These are phyloP conservation scores for Aspergillus unguis DNA, from an alignment of 2,329 filamentous ascomycete genomes.

Conservation along the genomic window DNA sequence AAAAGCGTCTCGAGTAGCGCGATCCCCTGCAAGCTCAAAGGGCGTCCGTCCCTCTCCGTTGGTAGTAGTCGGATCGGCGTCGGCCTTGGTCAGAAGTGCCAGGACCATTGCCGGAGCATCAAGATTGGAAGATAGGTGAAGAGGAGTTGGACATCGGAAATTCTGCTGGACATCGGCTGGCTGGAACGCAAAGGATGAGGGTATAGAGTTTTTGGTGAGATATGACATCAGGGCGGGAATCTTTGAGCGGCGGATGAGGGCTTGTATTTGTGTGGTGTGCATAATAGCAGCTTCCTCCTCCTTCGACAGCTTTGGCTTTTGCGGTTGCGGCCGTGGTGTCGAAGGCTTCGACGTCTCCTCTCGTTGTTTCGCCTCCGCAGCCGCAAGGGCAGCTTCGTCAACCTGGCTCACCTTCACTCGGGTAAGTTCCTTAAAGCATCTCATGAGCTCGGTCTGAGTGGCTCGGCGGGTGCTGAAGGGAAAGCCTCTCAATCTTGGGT, in stretches of 20 bases:
- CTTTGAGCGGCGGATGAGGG: conserved; percentile 84
- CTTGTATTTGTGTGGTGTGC: conserved; percentile 85
- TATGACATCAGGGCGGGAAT: conserved; percentile 83
- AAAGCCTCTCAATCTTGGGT: conserved; percentile 77
- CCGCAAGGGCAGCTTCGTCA: conserved; percentile 61
- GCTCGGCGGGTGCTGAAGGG: conserved; percentile 90
- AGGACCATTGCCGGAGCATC: conserved; percentile 74
- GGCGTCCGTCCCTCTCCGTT: conserved; percentile 78
- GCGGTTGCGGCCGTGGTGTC: conserved; percentile 31
- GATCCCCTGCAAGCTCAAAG: conserved; percentile 84
- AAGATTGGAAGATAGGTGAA: conserved; percentile 81
- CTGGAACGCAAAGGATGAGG: conserved; percentile 70
- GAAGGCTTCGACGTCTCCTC: conserved; percentile 37
- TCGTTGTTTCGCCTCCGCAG: conserved; percentile 46
- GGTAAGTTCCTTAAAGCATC: conserved; percentile 89
- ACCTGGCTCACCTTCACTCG: conserved; percentile 80
- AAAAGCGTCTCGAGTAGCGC: conserved; percentile 84
- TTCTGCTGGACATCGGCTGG: conserved; percentile 65
- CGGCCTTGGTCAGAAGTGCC: conserved; percentile 71
- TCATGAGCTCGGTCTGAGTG: conserved; percentile 91
- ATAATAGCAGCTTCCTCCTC: conserved; percentile 78
- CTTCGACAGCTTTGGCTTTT: conserved; percentile 64
- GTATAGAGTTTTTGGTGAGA: conserved; percentile 69
- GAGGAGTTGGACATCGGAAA: conserved; percentile 74
- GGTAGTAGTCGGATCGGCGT: conserved; percentile 66